Evolutionary conservation across 495 filamentous ascomycete genomes (phyloP).

Genomic region (Baudoinia panamericana): DNA sequence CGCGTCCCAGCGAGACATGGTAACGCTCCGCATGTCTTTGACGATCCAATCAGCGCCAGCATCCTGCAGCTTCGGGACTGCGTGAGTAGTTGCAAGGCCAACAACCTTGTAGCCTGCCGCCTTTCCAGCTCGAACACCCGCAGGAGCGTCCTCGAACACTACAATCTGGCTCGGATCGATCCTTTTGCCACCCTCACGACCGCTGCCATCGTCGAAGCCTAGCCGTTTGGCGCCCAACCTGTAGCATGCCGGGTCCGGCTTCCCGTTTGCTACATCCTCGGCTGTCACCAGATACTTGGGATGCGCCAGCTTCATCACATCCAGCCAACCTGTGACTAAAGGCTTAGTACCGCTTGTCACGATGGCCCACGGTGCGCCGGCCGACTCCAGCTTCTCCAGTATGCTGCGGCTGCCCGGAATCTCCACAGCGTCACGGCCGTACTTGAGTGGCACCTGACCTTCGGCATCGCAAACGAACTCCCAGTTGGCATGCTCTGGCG

Average conservation of each 20-base stretch:
- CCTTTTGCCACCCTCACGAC: slow-evolving; percentile 18
- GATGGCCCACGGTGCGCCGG: slow-evolving; percentile 66
- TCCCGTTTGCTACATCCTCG: slow-evolving; percentile 73
- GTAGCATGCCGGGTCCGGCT: slow-evolving; percentile 84
- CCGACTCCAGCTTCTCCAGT: slow-evolving; percentile 43
- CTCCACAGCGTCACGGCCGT: slow-evolving; percentile 66
- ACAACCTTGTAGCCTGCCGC: slow-evolving; percentile 80
- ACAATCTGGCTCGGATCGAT: slow-evolving; percentile 37
- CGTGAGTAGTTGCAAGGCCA: slow-evolving; percentile 77
- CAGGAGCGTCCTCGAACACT: slow-evolving; percentile 86
- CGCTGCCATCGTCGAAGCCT: slow-evolving; percentile 32
- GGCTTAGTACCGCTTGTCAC: slow-evolving; percentile 80
- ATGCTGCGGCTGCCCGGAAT: slow-evolving; percentile 56
- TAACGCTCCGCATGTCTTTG: slow-evolving; percentile 59
- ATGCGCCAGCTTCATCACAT: slow-evolving; percentile 57
- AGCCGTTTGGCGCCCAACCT: slow-evolving; percentile 53
- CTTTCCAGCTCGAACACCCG: slow-evolving; percentile 80
- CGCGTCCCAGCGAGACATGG: slow-evolving; percentile 25
- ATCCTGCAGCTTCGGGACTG: slow-evolving; percentile 50
- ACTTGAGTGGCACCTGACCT: slow-evolving; percentile 58
- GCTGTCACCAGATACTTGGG: slow-evolving; percentile 68
- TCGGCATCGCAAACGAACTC: slow-evolving; percentile 80
- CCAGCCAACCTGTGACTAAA: slow-evolving; percentile 75
- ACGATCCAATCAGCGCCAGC: slow-evolving; percentile 84
- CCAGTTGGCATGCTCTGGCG: slow-evolving; percentile 72